phyloP scores from a whole-genome alignment of 352 stramenopile genomes.

The Phytophthora melonis region DNA sequence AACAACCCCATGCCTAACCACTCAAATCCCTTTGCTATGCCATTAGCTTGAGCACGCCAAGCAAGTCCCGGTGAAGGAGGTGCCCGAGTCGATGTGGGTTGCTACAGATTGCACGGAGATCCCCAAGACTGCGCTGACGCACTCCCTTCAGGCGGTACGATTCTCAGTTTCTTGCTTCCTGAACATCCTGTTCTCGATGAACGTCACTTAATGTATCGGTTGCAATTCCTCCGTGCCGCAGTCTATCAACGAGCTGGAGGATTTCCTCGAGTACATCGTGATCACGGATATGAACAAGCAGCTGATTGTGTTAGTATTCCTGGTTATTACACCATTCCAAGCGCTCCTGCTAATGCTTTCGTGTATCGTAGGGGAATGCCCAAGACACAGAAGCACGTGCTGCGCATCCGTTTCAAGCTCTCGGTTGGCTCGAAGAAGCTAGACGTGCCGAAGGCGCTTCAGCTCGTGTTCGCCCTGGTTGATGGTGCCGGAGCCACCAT shows the following conservation, averaged over 20 bases:
- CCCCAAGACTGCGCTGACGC: slow-evolving; percentile 63
- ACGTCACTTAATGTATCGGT: neutral
- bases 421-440: slow-evolving; percentile 68
- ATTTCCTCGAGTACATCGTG: slow-evolving; percentile 78
- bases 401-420: slow-evolving; percentile 76
- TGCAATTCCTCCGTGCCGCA: slow-evolving; percentile 22
- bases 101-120: slow-evolving; percentile 72
- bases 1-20: neutral
- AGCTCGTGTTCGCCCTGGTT: slow-evolving; percentile 62
- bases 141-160: slow-evolving; percentile 54
- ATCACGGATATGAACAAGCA: slow-evolving; percentile 84
- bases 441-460: slow-evolving; percentile 55
- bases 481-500: slow-evolving; percentile 76
- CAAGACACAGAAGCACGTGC: slow-evolving; percentile 62
- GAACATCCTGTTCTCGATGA: neutral
- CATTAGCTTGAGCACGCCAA: slow-evolving; percentile 73
- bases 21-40: neutral
- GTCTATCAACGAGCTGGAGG: slow-evolving; percentile 71
- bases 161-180: slow-evolving; percentile 7
- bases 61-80: slow-evolving; percentile 59
- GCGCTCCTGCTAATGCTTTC: neutral
- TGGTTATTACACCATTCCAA: neutral
- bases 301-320: slow-evolving; percentile 58
- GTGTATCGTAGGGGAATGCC: slow-evolving; percentile 66
- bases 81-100: slow-evolving; percentile 74